These are phyloP conservation scores for Psidium friedrichsthalianum DNA, from an alignment of 345 rosid genomes.

Conservation along the genomic window DNA sequence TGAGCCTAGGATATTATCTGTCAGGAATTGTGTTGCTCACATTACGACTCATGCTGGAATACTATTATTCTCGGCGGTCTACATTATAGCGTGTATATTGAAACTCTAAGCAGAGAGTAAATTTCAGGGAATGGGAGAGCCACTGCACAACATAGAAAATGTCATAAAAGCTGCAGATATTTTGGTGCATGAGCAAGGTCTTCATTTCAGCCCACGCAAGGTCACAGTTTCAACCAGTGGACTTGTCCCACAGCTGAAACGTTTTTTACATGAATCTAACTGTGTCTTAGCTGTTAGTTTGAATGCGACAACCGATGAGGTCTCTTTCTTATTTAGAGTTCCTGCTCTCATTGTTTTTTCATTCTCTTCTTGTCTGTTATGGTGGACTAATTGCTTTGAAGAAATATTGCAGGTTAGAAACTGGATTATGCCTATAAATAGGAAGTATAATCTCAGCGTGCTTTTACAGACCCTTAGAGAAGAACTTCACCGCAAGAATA, in stretches of 20 bases:
- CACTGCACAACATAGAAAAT: constrained; percentile 73
- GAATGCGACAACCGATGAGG: constrained; percentile 96
- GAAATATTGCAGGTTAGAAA: constrained; percentile 62
- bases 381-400: not conserved
- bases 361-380: not conserved
- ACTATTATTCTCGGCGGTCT: not conserved
- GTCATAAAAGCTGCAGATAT: constrained; percentile 78
- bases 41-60: not conserved
- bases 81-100: not conserved
- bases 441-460: constrained; percentile 62
- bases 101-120: not conserved
- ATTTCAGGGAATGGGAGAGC: constrained; percentile 96
- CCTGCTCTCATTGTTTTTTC: not conserved
- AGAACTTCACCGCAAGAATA: constrained; percentile 47
- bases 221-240: constrained; percentile 95
- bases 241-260: constrained; percentile 85
- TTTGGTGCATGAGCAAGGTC: constrained; percentile 83
- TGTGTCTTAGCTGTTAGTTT: constrained; percentile 93
- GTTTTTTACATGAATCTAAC: constrained; percentile 60
- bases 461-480: constrained; percentile 77
- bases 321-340: constrained; percentile 1
- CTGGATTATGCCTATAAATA: constrained; percentile 92
- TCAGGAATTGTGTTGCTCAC: not conserved
- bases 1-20: constrained; percentile 12
- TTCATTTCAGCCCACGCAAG: constrained; percentile 89